A percentile compares a stretch with the other conserved stretches of the same genome.
These are phyloP conservation scores for Xylaria sp. DNA, from an alignment of 2,329 filamentous ascomycete genomes.

Conservation along the genomic window DNA sequence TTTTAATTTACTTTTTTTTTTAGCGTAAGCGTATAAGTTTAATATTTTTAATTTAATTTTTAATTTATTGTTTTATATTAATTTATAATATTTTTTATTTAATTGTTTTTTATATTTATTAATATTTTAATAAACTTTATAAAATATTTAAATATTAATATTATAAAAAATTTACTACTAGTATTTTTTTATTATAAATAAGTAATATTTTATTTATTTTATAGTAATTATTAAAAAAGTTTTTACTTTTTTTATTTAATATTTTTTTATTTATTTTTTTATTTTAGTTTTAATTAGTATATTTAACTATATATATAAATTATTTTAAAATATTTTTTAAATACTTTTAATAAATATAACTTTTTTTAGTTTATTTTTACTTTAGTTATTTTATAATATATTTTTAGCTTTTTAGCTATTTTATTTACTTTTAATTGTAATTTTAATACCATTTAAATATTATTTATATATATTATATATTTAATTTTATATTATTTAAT, in stretches of 20 bases:
- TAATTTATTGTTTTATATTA: neutral
- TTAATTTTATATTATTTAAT: neutral
- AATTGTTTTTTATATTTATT: neutral
- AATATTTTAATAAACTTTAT: neutral
- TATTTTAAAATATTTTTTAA: neutral
- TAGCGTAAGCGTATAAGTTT: neutral
- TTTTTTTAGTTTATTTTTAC: neutral
- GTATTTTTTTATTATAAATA: neutral
- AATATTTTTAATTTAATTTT: neutral
- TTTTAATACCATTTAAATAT: neutral
- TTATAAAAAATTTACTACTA: neutral
- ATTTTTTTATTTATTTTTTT: neutral
- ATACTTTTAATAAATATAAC: neutral
- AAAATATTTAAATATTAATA: neutral
- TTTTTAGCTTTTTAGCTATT: neutral
- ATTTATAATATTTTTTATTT: neutral
- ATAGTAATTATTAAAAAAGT: neutral
- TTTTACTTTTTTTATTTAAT: neutral
- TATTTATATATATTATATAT: neutral
- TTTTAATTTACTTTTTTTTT: neutral
- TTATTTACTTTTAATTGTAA: neutral
- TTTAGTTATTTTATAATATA: neutral
- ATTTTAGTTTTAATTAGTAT: neutral
- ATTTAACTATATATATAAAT: neutral
- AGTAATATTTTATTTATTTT: neutral